Conservation (phyloP, 768 basidiomycete genomes). For the Pulveroboletus ravenelii region DNA sequence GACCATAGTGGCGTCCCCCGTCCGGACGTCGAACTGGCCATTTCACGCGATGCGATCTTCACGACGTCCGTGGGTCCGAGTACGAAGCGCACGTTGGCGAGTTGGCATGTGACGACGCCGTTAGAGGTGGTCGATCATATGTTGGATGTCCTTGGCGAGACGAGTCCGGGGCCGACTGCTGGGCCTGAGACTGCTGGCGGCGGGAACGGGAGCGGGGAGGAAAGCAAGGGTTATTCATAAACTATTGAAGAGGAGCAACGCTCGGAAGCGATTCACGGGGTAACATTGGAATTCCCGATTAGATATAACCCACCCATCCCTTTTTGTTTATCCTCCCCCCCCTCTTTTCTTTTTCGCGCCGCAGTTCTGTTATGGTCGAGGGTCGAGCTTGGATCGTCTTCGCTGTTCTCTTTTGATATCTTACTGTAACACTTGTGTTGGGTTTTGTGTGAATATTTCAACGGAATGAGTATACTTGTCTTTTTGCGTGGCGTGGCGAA, state of each 20-base stretch:
- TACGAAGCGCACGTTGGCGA: conserved; percentile 83
- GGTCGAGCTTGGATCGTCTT: too few relatives aligned
- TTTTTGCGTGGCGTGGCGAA: too few relatives aligned
- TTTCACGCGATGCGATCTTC: conserved; percentile 72
- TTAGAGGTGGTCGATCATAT: conserved; percentile 82
- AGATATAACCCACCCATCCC: too few relatives aligned
- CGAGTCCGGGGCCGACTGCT: background rate
- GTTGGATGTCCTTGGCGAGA: conserved; percentile 51
- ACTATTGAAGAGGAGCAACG: background rate
- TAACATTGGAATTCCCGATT: background rate
- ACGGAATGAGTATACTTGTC: too few relatives aligned
- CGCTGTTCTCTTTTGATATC: too few relatives aligned
- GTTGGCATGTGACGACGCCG: conserved; percentile 89
- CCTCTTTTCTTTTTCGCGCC: background rate
- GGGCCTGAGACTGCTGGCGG: background rate
- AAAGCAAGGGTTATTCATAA: conserved; percentile 20
- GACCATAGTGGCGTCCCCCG: conserved; percentile 21
- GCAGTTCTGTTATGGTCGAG: too few relatives aligned
- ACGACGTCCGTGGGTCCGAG: conserved; percentile 91
- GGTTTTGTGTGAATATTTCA: too few relatives aligned
- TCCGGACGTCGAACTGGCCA: conserved; percentile 54
- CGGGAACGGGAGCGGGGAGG: conserved; percentile 3
- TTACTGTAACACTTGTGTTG: too few relatives aligned
- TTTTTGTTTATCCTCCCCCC: background rate
- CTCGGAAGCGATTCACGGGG: background rate